Conservation (phyloP, 345 rosid species). For the Leavenworthia alabamica region DNA sequence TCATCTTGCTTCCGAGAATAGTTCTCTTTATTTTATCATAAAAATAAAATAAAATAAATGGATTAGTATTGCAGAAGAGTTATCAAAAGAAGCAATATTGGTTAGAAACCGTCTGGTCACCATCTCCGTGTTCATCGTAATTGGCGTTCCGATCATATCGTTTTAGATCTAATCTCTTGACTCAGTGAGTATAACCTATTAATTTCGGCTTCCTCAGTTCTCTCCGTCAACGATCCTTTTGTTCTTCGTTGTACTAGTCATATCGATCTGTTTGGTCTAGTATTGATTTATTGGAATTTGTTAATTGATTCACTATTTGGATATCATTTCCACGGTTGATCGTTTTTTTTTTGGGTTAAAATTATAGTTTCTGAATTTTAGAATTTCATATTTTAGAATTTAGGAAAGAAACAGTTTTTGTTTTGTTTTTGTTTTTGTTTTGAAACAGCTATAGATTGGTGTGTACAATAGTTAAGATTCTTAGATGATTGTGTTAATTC, state of each 20-base stretch:
- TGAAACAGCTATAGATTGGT: neutral
- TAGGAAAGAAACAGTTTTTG: neutral
- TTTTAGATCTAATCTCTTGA: constrained; percentile 3
- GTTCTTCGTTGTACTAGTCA: neutral
- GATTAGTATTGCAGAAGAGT: neutral
- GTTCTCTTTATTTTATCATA: neutral
- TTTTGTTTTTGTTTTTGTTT: neutral
- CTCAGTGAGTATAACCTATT: constrained; percentile 1
- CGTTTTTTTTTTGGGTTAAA: neutral
- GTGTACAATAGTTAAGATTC: too few relatives aligned
- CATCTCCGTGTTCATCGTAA: constrained; percentile 2
- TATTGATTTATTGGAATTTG: neutral
- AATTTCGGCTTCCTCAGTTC: neutral
- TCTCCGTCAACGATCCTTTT: constrained; percentile 10
- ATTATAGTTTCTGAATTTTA: neutral
- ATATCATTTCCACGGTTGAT: neutral
- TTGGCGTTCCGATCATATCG: constrained; percentile 6
- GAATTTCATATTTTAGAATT: too few relatives aligned
- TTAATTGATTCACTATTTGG: neutral
- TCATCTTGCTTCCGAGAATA: constrained; percentile 14
- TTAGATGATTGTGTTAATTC: neutral
- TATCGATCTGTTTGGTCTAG: neutral
- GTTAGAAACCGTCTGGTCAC: constrained; percentile 3
- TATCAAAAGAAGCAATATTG: constrained; percentile 1
- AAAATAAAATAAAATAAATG: neutral